Percentiles rank a stretch among this genome's conserved stretches.
These are phyloP conservation scores for Pestalotiopsis sp. DNA, from an alignment of 2,329 filamentous ascomycete genomes.

Conservation along the genomic window DNA sequence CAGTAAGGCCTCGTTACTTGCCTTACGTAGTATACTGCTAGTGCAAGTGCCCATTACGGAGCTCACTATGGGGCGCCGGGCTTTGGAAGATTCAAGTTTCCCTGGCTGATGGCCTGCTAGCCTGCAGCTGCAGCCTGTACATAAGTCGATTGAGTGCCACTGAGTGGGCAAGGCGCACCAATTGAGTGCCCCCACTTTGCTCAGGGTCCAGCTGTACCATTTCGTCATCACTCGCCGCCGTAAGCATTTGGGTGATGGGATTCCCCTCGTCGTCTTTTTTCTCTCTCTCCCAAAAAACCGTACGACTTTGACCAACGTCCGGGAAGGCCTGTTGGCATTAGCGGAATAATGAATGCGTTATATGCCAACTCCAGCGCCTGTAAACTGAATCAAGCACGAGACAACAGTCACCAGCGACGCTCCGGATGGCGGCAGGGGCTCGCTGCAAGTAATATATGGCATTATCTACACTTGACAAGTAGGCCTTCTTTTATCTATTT, in stretches of 20 bases:
- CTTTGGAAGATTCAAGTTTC: too few relatives aligned
- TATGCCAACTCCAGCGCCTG: neutral
- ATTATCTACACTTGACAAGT: too few relatives aligned
- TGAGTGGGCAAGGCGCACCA: neutral
- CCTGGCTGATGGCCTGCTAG: too few relatives aligned
- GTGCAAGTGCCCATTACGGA: too few relatives aligned
- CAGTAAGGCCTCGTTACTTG: too few relatives aligned
- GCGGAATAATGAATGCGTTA: neutral
- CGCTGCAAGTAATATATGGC: too few relatives aligned
- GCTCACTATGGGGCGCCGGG: too few relatives aligned
- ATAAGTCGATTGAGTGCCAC: too few relatives aligned
- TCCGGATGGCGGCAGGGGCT: too few relatives aligned
- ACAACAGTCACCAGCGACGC: neutral
- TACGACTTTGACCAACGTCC: neutral
- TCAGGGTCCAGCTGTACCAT: slow-evolving; percentile 13
- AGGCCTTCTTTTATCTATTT: too few relatives aligned
- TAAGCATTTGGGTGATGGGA: neutral
- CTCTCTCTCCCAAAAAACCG: neutral
- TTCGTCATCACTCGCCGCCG: slow-evolving; percentile 14
- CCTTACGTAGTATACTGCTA: too few relatives aligned
- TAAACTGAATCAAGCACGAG: neutral
- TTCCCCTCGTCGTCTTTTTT: neutral
- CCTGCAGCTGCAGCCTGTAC: too few relatives aligned
- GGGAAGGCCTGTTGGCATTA: neutral
- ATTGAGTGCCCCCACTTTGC: neutral